A percentile compares a stretch with the other conserved stretches of the same genome.
These are phyloP conservation scores for Zizania latifolia DNA, from an alignment of 176 grass and related monocot genomes.

Conservation along the genomic window DNA sequence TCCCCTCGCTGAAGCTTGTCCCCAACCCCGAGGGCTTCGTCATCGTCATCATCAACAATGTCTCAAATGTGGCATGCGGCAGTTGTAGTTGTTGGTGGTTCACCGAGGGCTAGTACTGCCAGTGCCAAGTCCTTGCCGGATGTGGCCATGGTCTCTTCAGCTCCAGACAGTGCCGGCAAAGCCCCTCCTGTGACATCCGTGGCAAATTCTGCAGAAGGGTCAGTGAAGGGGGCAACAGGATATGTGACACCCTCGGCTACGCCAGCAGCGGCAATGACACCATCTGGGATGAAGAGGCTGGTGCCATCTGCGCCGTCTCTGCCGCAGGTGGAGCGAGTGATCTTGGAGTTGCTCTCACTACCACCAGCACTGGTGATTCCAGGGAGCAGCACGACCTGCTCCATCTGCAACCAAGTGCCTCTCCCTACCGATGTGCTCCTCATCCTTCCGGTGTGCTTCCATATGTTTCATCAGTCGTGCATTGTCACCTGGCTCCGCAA, in stretches of 20 bases:
- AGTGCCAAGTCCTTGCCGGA: not conserved
- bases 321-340: conserved; percentile 30
- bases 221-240: not conserved
- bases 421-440: not conserved
- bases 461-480: conserved; percentile 31
- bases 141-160: not conserved
- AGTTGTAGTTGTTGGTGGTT: not conserved
- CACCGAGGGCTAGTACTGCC: not conserved
- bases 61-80: not conserved
- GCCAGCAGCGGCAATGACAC: not conserved
- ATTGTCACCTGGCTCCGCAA: conserved; percentile 12
- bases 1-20: conserved; percentile 2
- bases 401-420: not conserved
- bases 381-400: not conserved
- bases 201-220: not conserved
- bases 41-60: not conserved
- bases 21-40: conserved; percentile 2
- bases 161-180: not conserved
- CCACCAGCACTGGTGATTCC: not conserved
- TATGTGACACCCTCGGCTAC: not conserved
- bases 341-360: conserved; percentile 19
- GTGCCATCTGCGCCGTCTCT: conserved; percentile 30
- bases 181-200: not conserved
- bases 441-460: conserved; percentile 17
- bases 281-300: not conserved